Conservation (phyloP, 2,329 filamentous ascomycete genomes). For the Penicillium sp. region DNA sequence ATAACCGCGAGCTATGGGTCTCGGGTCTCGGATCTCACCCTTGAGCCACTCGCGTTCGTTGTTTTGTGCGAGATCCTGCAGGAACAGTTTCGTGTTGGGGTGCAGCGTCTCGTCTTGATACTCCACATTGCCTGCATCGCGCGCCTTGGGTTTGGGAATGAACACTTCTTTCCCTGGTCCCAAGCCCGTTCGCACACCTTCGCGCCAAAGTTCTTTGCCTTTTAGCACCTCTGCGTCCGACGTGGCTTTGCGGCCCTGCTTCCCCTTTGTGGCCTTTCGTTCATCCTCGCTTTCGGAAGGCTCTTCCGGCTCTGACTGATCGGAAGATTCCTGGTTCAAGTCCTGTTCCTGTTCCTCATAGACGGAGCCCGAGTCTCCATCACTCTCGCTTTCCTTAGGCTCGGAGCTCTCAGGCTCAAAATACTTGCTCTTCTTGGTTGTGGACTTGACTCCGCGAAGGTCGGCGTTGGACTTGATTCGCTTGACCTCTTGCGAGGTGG, state of each 20-base stretch:
- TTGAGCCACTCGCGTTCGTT: constrained; percentile 62
- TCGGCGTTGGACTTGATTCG: constrained; percentile 28
- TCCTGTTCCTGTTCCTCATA: constrained; percentile 17
- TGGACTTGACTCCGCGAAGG: constrained; percentile 29
- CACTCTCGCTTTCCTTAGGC: constrained; percentile 58
- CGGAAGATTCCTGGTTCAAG: not conserved
- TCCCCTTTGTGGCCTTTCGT: constrained; percentile 4
- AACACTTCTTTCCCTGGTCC: constrained; percentile 57
- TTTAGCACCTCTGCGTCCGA: constrained; percentile 19
- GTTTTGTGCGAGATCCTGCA: constrained; percentile 54
- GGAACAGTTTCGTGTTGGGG: constrained; percentile 59
- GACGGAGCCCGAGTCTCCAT: constrained; percentile 62
- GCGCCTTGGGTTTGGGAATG: constrained; percentile 59
- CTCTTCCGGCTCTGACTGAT: constrained; percentile 16
- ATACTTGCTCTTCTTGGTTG: constrained; percentile 49
- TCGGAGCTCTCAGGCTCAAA: constrained; percentile 42
- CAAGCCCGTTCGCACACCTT: constrained; percentile 51
- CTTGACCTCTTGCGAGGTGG: constrained; percentile 28
- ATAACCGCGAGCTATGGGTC: constrained; percentile 1
- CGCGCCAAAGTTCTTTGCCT: constrained; percentile 52
- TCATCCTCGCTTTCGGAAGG: constrained; percentile 17
- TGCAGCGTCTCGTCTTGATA: constrained; percentile 57
- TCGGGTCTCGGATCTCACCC: constrained; percentile 37
- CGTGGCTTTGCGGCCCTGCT: constrained; percentile 3
- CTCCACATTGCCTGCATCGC: constrained; percentile 53